Conservation (phyloP, 257 asterid species). For the Plectranthus barbatus region DNA sequence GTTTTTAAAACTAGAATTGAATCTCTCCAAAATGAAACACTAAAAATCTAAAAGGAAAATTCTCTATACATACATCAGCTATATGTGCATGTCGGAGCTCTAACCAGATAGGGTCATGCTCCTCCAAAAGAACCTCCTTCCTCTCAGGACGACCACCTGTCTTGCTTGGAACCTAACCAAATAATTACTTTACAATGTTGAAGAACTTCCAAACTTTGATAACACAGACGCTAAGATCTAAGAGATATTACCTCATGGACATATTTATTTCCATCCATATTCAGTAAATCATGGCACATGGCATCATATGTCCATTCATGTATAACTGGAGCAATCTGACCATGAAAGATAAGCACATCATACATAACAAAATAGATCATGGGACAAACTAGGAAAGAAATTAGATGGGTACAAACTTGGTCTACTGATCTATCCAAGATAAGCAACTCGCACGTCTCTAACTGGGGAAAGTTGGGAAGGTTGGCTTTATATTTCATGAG, state of each 20-base stretch:
- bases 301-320: conserved; percentile 99
- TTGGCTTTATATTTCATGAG: conserved; percentile 77
- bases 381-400: neutral
- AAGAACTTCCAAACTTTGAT: conserved; percentile 5
- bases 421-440: conserved; percentile 94
- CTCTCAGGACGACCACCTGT: conserved; percentile 74
- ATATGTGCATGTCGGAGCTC: conserved; percentile 98
- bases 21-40: neutral
- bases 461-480: conserved; percentile 75
- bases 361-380: neutral
- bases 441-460: conserved; percentile 96
- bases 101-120: conserved; percentile 98
- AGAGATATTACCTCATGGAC: conserved; percentile 71
- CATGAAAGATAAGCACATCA: conserved; percentile 6
- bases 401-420: conserved; percentile 48
- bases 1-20: neutral
- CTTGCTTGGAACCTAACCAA: conserved; percentile 74
- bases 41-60: neutral
- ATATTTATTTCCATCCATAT: conserved; percentile 95
- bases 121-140: conserved; percentile 98
- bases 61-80: conserved; percentile 75
- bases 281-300: conserved; percentile 91
- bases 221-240: conserved; percentile 10
- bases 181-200: conserved; percentile 5
- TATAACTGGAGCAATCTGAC: conserved; percentile 89